Percentiles rank a stretch among this genome's conserved stretches.
Evolutionary conservation across 176 grass and related monocot genomes (phyloP).

Genomic region (Ampelocalamus luodianensis): DNA sequence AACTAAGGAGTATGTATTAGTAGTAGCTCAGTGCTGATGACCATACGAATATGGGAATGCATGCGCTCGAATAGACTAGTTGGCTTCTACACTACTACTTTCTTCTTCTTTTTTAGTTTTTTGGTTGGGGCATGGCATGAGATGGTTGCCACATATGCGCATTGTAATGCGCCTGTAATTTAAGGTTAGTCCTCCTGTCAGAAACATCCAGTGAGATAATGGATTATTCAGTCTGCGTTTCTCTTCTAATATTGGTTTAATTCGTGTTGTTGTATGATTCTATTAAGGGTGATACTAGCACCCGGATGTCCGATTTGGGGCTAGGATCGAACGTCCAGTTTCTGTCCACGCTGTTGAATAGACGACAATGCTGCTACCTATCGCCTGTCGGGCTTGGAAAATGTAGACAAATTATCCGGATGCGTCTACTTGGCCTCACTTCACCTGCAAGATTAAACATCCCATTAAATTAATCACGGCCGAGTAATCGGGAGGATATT

Average conservation of each 20-base stretch:
- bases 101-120: neutral
- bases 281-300: too few relatives aligned
- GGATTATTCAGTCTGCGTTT: neutral
- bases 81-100: neutral
- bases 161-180: constrained; percentile 2
- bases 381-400: too few relatives aligned
- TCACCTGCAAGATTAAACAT: too few relatives aligned
- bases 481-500: too few relatives aligned
- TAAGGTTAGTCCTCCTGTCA: constrained; percentile 15
- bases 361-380: too few relatives aligned
- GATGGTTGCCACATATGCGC: neutral
- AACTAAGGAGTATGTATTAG: neutral
- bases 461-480: too few relatives aligned
- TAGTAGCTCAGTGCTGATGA: neutral
- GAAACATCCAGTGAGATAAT: neutral
- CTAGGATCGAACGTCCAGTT: too few relatives aligned
- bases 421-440: too few relatives aligned
- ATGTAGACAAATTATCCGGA: too few relatives aligned
- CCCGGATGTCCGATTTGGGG: too few relatives aligned
- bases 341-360: too few relatives aligned
- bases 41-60: neutral
- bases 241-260: neutral
- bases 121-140: neutral
- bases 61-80: neutral
- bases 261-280: neutral